phyloP scores from a whole-genome alignment of 257 asterid species.

The Thymus mandschuricus region DNA sequence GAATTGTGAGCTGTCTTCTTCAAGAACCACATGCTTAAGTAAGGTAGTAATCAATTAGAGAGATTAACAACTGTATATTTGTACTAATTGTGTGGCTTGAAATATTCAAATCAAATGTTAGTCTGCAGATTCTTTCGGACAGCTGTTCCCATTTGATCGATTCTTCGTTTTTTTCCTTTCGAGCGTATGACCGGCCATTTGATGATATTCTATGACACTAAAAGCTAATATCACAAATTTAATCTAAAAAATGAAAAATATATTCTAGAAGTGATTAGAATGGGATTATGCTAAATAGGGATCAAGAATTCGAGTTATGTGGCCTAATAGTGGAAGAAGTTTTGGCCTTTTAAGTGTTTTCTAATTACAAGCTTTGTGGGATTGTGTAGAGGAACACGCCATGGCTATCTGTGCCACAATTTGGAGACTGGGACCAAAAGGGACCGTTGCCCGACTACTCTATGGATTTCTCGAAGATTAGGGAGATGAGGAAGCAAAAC shows the following conservation, averaged over 20 bases:
- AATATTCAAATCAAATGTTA: conserved; percentile 13
- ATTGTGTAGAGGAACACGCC: conserved; percentile 56
- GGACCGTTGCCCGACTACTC: conserved; percentile 82
- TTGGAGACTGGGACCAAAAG: conserved; percentile 96
- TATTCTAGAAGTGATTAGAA: not conserved
- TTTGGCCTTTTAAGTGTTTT: conserved; percentile 4
- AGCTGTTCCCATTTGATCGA: not conserved
- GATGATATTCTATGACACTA: not conserved
- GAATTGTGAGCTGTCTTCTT: conserved; percentile 28
- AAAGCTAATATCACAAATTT: not conserved
- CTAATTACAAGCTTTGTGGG: conserved; percentile 7
- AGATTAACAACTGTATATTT: conserved; percentile 20
- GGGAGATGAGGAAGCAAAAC: conserved; percentile 91
- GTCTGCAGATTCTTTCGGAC: not conserved
- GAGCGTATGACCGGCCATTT: not conserved
- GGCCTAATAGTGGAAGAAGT: conserved; percentile 1
- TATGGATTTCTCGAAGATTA: conserved; percentile 79
- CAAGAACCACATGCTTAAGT: conserved; percentile 2
- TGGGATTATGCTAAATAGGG: not conserved
- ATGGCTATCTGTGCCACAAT: conserved; percentile 93
- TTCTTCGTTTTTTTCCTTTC: not conserved
- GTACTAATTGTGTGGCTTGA: conserved; percentile 21
- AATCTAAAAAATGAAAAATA: conserved; percentile 1
- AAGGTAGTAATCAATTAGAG: conserved; percentile 25
- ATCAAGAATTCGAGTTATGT: not conserved